Conservation (phyloP, 345 rosid genomes). For the Bruguiera sexangula region DNA sequence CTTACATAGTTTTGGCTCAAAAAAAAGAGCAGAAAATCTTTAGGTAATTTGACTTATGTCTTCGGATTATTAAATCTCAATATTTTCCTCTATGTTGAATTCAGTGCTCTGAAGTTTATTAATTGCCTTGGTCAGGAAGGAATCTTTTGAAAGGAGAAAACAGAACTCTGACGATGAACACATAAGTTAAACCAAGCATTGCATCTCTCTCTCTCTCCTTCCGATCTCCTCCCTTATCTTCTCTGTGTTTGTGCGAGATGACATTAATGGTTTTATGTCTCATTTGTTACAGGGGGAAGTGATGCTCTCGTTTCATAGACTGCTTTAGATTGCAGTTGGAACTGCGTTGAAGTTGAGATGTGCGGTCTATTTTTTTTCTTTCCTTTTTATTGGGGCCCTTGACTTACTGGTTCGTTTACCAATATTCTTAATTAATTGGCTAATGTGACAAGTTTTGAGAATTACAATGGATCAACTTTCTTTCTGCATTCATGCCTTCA, state of each 20-base stretch:
- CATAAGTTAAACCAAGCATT: conserved; percentile 39
- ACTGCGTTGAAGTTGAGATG: neutral
- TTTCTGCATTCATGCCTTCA: too few relatives aligned
- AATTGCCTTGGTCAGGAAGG: conserved; percentile 56
- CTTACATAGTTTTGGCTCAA: conserved; percentile 16
- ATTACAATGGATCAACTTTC: too few relatives aligned
- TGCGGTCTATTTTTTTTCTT: neutral
- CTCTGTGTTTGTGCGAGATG: neutral
- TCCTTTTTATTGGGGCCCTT: too few relatives aligned
- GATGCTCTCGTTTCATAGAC: conserved; percentile 11
- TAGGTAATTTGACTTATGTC: conserved; percentile 43
- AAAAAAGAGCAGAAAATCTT: conserved; percentile 76
- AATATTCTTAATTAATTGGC: too few relatives aligned
- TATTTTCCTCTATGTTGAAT: neutral
- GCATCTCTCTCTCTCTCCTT: neutral
- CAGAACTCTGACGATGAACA: conserved; percentile 86
- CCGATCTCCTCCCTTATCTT: neutral
- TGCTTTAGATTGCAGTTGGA: neutral
- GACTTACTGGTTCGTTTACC: too few relatives aligned
- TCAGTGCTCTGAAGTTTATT: neutral
- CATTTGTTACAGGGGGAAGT: conserved; percentile 48
- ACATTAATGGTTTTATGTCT: neutral
- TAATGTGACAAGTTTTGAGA: too few relatives aligned
- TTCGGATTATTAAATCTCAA: neutral
- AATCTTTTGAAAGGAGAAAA: conserved; percentile 89